A percentile compares a stretch with the other conserved stretches of the same genome.
These are phyloP conservation scores for Acacia pycnantha DNA, from an alignment of 331 rosid genomes.

Conservation along the genomic window DNA sequence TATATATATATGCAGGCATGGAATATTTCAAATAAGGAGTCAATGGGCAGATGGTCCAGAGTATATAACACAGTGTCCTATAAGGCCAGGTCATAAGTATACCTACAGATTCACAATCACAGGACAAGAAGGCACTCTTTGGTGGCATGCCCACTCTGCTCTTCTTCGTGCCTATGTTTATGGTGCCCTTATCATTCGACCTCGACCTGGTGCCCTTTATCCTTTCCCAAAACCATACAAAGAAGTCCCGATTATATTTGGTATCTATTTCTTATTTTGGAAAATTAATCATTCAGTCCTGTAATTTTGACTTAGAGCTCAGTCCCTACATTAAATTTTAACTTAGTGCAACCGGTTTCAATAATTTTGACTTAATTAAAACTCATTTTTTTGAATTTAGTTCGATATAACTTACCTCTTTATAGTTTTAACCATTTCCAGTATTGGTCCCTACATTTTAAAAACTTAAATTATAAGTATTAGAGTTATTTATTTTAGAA, in stretches of 20 bases:
- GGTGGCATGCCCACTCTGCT: slow-evolving; percentile 51
- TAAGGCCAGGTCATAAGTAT: slow-evolving; percentile 20
- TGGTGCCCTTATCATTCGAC: slow-evolving; percentile 40
- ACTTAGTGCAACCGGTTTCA: too few relatives aligned
- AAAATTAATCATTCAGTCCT: too few relatives aligned
- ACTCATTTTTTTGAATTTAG: too few relatives aligned
- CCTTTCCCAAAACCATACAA: slow-evolving; percentile 26
- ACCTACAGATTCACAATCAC: slow-evolving; percentile 27
- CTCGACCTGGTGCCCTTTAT: neutral
- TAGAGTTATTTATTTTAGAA: too few relatives aligned
- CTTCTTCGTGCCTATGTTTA: slow-evolving; percentile 36
- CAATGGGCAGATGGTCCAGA: slow-evolving; percentile 50
- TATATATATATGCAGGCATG: slow-evolving; percentile 34
- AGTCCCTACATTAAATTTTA: too few relatives aligned
- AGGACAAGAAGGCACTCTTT: slow-evolving; percentile 46
- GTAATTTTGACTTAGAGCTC: too few relatives aligned
- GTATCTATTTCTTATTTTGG: neutral
- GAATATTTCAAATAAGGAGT: slow-evolving; percentile 25
- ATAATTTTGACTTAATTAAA: too few relatives aligned
- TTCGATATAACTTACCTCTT: too few relatives aligned
- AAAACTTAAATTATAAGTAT: too few relatives aligned
- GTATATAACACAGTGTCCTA: slow-evolving; percentile 45
- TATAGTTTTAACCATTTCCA: too few relatives aligned
- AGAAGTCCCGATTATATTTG: slow-evolving; percentile 40
- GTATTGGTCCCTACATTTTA: too few relatives aligned